A percentile compares a stretch with the other conserved stretches of the same genome.
Evolutionary conservation across 2,329 filamentous ascomycete species (phyloP).

Genomic region (Aspergillus sp.): DNA sequence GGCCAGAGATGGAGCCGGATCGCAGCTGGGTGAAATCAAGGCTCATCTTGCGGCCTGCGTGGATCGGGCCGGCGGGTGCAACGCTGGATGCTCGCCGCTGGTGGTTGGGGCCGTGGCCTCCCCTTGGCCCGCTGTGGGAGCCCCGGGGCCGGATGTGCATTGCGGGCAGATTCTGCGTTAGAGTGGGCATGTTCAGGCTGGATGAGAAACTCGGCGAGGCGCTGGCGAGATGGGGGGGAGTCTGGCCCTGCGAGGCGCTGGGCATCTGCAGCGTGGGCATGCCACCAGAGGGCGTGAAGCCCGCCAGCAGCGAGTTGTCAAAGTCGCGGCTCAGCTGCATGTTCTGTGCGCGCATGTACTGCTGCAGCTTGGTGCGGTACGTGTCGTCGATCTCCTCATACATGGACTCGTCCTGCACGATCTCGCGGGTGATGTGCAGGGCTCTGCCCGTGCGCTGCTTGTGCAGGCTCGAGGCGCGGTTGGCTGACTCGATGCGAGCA

Average conservation of each 20-base stretch:
- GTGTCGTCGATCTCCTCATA: constrained; percentile 94
- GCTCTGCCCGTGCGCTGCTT: constrained; percentile 81
- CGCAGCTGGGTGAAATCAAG: constrained; percentile 33
- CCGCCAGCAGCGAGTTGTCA: constrained; percentile 36
- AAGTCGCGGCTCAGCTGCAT: constrained; percentile 39
- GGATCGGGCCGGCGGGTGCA: constrained; percentile 26
- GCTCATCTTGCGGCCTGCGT: constrained; percentile 36
- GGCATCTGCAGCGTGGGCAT: constrained; percentile 19
- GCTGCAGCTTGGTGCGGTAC: constrained; percentile 40
- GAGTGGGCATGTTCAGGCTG: no score
- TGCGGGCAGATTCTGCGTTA: no score
- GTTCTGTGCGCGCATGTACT: constrained; percentile 39
- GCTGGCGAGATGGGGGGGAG: no score
- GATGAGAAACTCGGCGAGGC: not conserved
- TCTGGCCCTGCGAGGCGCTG: constrained; percentile 15
- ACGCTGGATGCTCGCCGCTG: constrained; percentile 29
- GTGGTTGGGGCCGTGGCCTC: constrained; percentile 3
- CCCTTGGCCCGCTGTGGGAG: no score
- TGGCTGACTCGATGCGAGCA: constrained; percentile 82
- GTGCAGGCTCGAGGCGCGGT: constrained; percentile 86
- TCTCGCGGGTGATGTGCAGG: constrained; percentile 78
- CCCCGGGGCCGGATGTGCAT: no score
- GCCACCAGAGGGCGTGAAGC: not conserved
- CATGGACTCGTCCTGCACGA: constrained; percentile 90
- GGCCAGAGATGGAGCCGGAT: constrained; percentile 21